Evolutionary conservation across 768 basidiomycete genomes (phyloP).

Genomic region (Phanerochaete carnosa): DNA sequence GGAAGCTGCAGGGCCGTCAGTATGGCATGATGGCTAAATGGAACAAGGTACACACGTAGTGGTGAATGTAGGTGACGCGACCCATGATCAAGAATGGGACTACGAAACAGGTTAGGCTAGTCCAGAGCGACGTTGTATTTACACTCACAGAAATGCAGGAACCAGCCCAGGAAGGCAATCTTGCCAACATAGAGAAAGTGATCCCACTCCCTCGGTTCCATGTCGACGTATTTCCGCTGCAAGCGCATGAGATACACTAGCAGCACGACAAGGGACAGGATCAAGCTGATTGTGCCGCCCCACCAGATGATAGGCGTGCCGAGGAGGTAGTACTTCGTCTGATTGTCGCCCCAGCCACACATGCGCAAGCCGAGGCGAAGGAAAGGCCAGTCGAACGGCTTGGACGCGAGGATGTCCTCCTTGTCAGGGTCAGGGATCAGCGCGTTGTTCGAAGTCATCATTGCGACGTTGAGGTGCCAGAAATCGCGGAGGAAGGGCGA

Average conservation of each 20-base stretch:
- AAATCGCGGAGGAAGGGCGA: conserved; percentile 97
- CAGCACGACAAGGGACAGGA: conserved; percentile 48
- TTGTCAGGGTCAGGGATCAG: conserved; percentile 97
- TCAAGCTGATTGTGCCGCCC: conserved; percentile 68
- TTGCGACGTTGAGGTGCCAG: conserved; percentile 98
- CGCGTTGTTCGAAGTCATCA: conserved; percentile 99
- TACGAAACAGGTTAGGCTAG: conserved; percentile 27
- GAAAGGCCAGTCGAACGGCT: conserved; percentile 92
- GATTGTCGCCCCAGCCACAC: conserved; percentile 92
- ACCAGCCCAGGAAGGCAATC: conserved; percentile 89
- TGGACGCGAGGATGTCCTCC: conserved; percentile 94
- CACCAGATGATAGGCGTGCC: conserved; percentile 95
- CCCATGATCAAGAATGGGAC: conserved; percentile 99
- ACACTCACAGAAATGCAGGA: conserved; percentile 79
- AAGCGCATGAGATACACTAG: conserved; percentile 71
- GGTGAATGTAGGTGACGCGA: conserved; percentile 93
- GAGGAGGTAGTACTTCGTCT: conserved; percentile 90
- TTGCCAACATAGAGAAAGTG: conserved; percentile 92
- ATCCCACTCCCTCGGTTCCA: conserved; percentile 91
- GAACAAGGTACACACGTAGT: conserved; percentile 65
- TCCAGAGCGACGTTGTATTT: not conserved
- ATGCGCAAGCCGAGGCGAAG: conserved; percentile 87
- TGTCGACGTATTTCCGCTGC: conserved; percentile 90
- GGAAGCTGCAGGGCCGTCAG: conserved; percentile 59
- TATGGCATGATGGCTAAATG: not conserved